Evolutionary conservation across 768 basidiomycete genomes (phyloP).

Genomic region (Lentinula sp.): DNA sequence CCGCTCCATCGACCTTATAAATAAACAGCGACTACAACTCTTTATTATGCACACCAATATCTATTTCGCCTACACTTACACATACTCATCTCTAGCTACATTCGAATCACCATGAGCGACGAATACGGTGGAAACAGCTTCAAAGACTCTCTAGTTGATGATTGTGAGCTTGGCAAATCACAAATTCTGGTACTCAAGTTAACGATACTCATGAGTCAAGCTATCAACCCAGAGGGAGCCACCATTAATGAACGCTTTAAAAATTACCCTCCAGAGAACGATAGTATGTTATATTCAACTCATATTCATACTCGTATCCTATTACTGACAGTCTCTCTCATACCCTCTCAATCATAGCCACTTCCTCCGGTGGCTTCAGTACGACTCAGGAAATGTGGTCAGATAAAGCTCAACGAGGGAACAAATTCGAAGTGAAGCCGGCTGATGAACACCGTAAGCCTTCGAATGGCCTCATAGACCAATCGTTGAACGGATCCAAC

Average conservation of each 20-base stretch:
- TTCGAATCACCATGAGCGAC: slow-evolving; percentile 3
- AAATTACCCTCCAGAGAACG: slow-evolving; percentile 1
- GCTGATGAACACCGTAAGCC: background rate
- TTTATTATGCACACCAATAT: background rate
- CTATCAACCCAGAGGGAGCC: background rate
- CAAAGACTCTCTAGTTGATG: background rate
- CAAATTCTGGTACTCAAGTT: background rate
- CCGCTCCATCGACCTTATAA: background rate
- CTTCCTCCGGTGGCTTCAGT: slow-evolving; percentile 20
- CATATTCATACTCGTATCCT: no score
- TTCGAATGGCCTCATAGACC: slow-evolving; percentile 13
- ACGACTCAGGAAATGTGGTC: slow-evolving; percentile 19
- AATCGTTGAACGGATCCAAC: slow-evolving; percentile 13
- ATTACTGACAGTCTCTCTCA: no score
- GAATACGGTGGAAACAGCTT: slow-evolving; percentile 4
- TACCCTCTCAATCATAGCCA: slow-evolving; percentile 9
- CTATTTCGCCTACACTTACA: background rate
- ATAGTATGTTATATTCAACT: background rate
- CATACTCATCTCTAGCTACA: no score
- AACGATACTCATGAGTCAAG: background rate
- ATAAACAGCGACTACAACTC: background rate
- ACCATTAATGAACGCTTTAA: background rate
- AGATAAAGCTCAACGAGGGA: slow-evolving; percentile 18
- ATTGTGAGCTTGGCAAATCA: background rate
- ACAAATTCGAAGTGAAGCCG: slow-evolving; percentile 6